Percentiles rank a stretch among this genome's conserved stretches.
Evolutionary conservation across 1,284 basidiomycete species (phyloP).

Genomic region (Fomitopsis schrenkii): DNA sequence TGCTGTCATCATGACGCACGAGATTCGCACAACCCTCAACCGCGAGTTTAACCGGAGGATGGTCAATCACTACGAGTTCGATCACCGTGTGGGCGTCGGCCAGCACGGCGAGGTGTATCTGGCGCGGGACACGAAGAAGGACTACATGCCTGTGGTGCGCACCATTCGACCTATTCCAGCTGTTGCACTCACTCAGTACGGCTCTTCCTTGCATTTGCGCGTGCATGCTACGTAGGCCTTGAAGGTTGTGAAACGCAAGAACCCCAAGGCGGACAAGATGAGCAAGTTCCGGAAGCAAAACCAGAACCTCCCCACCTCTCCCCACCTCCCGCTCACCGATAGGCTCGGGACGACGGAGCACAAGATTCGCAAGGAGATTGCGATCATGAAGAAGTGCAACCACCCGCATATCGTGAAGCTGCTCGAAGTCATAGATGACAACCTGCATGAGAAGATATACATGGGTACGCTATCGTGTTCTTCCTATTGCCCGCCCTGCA

Average conservation of each 20-base stretch:
- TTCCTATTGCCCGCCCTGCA: constrained; percentile 4
- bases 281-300: constrained; percentile 52
- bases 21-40: constrained; percentile 30
- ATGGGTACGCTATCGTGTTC: constrained; percentile 63
- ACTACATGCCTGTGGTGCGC: constrained; percentile 37
- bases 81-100: constrained; percentile 68
- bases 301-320: constrained; percentile 46
- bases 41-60: constrained; percentile 32
- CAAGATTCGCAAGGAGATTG: constrained; percentile 88
- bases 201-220: neutral
- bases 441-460: constrained; percentile 85
- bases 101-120: constrained; percentile 82
- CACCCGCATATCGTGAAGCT: constrained; percentile 92
- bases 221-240: constrained; percentile 58
- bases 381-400: constrained; percentile 95
- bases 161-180: neutral
- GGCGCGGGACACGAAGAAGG: constrained; percentile 53
- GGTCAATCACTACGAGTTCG: constrained; percentile 80
- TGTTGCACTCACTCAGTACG: neutral
- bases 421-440: constrained; percentile 95
- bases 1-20: constrained; percentile 59
- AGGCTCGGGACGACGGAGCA: constrained; percentile 69
- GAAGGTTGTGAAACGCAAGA: constrained; percentile 73
- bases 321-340: constrained; percentile 53
- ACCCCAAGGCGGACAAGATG: constrained; percentile 50